A percentile compares a stretch with the other conserved stretches of the same genome.
Evolutionary conservation across 2,329 filamentous ascomycete species (phyloP).

Genomic region (Botrytis sinoallii): DNA sequence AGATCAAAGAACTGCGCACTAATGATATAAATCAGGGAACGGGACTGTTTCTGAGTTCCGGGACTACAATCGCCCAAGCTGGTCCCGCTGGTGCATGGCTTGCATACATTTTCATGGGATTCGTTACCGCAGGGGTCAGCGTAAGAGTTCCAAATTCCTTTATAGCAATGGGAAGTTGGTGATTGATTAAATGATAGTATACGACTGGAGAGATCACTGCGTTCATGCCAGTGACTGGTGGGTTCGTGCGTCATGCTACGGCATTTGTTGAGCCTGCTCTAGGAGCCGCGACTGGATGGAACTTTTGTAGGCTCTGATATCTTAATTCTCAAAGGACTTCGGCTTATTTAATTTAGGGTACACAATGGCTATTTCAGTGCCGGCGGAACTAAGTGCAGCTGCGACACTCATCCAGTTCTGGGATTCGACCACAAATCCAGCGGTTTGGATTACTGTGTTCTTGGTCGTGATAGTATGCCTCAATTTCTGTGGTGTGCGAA

Average conservation of each 20-base stretch:
- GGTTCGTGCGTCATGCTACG: constrained; percentile 39
- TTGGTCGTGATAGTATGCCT: constrained; percentile 43
- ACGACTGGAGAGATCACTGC: constrained; percentile 31
- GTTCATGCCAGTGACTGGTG: constrained; percentile 47
- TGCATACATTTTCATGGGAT: constrained; percentile 44
- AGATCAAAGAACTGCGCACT: background rate
- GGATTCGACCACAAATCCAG: constrained; percentile 55
- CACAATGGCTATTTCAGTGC: constrained; percentile 43
- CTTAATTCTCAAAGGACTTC: constrained; percentile 21
- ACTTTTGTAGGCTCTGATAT: constrained; percentile 26
- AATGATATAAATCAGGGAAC: constrained; percentile 40
- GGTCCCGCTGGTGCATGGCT: constrained; percentile 48
- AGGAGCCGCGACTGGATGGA: constrained; percentile 38
- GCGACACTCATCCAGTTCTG: constrained; percentile 63
- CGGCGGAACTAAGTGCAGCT: constrained; percentile 59
- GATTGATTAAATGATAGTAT: background rate
- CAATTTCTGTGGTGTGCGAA: constrained; percentile 62
- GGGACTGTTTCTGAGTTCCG: constrained; percentile 52
- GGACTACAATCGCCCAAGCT: constrained; percentile 45
- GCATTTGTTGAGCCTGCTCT: constrained; percentile 42
- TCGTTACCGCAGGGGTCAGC: constrained; percentile 49
- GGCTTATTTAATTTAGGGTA: constrained; percentile 48
- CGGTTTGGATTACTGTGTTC: constrained; percentile 43
- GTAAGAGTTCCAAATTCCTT: constrained; percentile 30
- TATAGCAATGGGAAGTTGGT: background rate